A percentile compares a stretch with the other conserved stretches of the same genome.
phyloP scores from a whole-genome alignment of 1,284 basidiomycete genomes.

The Ceratobasidium theobromae region DNA sequence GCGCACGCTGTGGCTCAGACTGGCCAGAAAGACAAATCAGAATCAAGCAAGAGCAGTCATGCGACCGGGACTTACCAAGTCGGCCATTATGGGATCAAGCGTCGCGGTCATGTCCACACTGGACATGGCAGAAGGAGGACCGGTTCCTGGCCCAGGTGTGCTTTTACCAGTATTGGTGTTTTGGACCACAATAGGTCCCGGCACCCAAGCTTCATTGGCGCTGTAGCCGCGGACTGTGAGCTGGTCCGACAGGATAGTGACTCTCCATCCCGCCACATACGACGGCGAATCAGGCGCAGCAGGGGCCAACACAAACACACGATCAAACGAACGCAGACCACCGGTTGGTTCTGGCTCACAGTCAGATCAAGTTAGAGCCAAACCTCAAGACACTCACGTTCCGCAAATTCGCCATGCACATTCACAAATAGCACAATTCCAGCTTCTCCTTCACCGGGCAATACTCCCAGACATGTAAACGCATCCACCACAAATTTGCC shows the following conservation, averaged over 20 bases:
- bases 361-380: background rate
- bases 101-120: constrained; percentile 17
- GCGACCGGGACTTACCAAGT: constrained; percentile 26
- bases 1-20: constrained; percentile 62
- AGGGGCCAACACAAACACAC: constrained; percentile 85
- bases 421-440: constrained; percentile 68
- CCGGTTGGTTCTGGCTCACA: constrained; percentile 43
- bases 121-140: background rate
- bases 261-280: constrained; percentile 82
- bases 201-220: constrained; percentile 74
- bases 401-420: constrained; percentile 89
- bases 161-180: background rate
- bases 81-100: constrained; percentile 33
- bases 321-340: constrained; percentile 89
- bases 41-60: background rate
- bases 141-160: background rate
- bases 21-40: background rate
- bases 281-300: constrained; percentile 79
- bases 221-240: constrained; percentile 83
- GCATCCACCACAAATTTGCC: constrained; percentile 90
- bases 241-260: constrained; percentile 87
- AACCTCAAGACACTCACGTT: constrained; percentile 58
- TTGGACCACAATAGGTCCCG: constrained; percentile 60
- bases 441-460: constrained; percentile 45
- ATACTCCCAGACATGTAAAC: constrained; percentile 72